These are phyloP conservation scores for Magnusiomyces magnusii DNA, from an alignment of 1,139 yeast species.

Conservation along the genomic window DNA sequence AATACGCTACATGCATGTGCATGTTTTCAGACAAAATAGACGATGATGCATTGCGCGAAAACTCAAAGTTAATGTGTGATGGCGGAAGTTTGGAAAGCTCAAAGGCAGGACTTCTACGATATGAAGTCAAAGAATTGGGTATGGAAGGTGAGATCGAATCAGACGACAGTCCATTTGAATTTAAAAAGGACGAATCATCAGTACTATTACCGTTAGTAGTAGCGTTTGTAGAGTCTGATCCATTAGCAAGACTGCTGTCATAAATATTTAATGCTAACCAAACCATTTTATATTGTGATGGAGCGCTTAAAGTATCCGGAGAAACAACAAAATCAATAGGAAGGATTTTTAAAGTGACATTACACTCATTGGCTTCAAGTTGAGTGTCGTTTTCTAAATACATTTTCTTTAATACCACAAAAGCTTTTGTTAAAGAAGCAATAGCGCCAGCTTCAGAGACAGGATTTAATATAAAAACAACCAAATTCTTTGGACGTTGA, in stretches of 20 bases:
- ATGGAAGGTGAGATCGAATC: not conserved
- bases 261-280: conserved; percentile 56
- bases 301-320: conserved; percentile 40
- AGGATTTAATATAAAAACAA: conserved; percentile 14
- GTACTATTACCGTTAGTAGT: not conserved
- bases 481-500: not conserved
- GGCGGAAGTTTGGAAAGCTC: conserved; percentile 35
- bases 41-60: conserved; percentile 35
- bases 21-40: conserved; percentile 55
- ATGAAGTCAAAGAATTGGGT: conserved; percentile 1
- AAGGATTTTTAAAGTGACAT: conserved; percentile 32
- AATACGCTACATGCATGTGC: conserved; percentile 78
- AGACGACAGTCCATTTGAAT: not conserved
- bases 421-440: conserved; percentile 1
- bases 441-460: conserved; percentile 3
- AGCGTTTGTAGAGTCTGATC: not conserved
- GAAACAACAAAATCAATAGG: conserved; percentile 48
- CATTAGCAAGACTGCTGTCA: conserved; percentile 33
- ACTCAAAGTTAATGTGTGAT: conserved; percentile 44
- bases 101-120: conserved; percentile 28
- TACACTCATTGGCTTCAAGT: not conserved
- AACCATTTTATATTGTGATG: conserved; percentile 44
- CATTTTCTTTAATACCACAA: conserved; percentile 9
- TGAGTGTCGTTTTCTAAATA: conserved; percentile 9
- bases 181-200: not conserved